Percentiles rank a stretch among this genome's conserved stretches.
These are phyloP conservation scores for Aspergillus awamori DNA, from an alignment of 2,329 filamentous ascomycete species.

Conservation along the genomic window DNA sequence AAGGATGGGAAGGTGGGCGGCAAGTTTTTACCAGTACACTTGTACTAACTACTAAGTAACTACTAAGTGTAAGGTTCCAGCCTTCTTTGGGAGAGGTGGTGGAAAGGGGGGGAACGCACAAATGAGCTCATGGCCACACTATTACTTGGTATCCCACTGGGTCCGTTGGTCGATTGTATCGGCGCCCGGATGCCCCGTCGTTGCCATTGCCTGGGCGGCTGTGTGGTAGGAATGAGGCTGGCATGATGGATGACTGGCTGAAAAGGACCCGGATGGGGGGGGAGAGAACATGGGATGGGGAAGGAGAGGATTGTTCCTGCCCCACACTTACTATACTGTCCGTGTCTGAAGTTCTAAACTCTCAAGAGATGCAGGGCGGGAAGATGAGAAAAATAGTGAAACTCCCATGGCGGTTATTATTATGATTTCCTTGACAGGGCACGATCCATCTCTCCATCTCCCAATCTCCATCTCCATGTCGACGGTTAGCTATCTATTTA, in stretches of 20 bases:
- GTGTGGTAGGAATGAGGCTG: conserved; percentile 10
- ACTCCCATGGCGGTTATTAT: not conserved
- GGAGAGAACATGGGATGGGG: no score
- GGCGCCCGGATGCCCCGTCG: not conserved
- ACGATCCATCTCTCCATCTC: conserved; percentile 1
- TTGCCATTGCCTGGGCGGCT: no score
- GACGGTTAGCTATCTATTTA: not conserved
- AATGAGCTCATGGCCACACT: conserved; percentile 5
- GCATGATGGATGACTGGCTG: not conserved
- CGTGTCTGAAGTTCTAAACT: conserved; percentile 5
- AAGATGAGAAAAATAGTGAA: not conserved
- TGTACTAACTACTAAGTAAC: no score
- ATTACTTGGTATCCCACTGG: not conserved
- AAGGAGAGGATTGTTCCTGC: not conserved
- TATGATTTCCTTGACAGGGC: conserved; percentile 1
- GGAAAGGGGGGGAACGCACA: not conserved
- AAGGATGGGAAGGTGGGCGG: not conserved
- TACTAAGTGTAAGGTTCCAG: not conserved
- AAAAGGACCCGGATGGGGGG: not conserved
- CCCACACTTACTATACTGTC: not conserved
- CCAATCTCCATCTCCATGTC: not conserved
- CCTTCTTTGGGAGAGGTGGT: not conserved
- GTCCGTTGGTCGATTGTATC: not conserved
- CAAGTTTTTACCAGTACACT: not conserved
- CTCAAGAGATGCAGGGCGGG: not conserved